Evolutionary conservation across 257 asterid species (phyloP).

Genomic region (Rauvolfia tetraphylla): DNA sequence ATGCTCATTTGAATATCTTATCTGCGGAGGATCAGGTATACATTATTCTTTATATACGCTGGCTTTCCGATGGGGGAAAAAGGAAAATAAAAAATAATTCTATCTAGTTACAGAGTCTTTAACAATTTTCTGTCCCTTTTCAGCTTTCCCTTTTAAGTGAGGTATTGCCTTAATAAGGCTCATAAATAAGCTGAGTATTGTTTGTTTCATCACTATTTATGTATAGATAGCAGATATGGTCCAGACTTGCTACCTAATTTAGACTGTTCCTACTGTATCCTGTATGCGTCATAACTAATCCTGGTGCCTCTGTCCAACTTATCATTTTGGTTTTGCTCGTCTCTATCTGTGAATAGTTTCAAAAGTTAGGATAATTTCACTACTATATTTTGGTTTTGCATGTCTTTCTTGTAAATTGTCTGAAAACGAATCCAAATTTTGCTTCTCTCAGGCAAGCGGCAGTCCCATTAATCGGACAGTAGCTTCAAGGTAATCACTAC

Average conservation of each 20-base stretch:
- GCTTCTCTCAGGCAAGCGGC: constrained; percentile 13
- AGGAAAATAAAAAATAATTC: too few relatives aligned
- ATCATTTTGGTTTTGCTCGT: neutral
- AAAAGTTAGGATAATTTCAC: neutral
- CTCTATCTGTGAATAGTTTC: neutral
- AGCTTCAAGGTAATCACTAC: constrained; percentile 22
- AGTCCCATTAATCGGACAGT: neutral
- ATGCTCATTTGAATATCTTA: constrained; percentile 7
- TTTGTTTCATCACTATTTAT: too few relatives aligned
- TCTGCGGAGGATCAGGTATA: constrained; percentile 24
- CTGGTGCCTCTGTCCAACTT: too few relatives aligned
- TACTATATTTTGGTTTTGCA: neutral
- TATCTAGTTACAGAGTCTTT: neutral
- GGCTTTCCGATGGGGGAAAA: neutral
- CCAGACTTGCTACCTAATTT: neutral
- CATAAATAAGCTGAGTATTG: neutral
- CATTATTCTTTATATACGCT: neutral
- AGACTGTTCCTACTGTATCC: neutral
- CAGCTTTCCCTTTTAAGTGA: neutral
- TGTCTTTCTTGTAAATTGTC: constrained; percentile 6
- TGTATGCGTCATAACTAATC: neutral
- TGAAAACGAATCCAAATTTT: neutral
- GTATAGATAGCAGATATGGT: neutral
- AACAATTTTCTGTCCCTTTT: neutral
- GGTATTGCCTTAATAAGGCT: neutral